Evolutionary conservation across 352 stramenopile species (phyloP), one percentile per base, ranked within the genome.

Genomic region (Pythium rishiriense): DNA sequence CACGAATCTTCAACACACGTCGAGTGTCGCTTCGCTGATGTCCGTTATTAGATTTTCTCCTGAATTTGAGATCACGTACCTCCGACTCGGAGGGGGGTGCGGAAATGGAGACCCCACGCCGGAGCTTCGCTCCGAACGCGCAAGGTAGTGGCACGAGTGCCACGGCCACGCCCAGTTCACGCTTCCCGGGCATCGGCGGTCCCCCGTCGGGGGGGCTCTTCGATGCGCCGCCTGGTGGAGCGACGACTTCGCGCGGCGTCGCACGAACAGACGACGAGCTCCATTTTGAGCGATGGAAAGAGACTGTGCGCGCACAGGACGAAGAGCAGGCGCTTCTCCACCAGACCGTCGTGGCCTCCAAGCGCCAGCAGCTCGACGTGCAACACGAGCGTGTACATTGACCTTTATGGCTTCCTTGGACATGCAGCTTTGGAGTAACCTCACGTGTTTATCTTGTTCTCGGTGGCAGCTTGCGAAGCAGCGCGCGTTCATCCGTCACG

Each of bases 401-500:
- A 39, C 29, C 12, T 14, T 4, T 55, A 26, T 22, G 10, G 19
- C 15, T 22, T 9, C 10, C 19, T 21, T 14, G 26, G 17, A 7
- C 19, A 19, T 37, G 15, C 21, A 41, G 1, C 4, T 15, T 11
- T 37, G 46, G 21, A 11, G 12, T 39, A 46, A 58, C 21, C n/a
- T n/a, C n/a, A n/a, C n/a, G n/a, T n/a, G 26, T 55, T 35, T 43
- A 29, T 15, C n/a, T 24, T 22, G 53, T 39, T 4, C 7, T n/a
- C 37, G 19, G 37, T 42, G 12, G 19, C 7, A 91, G 83, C 59
- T 90, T 47, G 77, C 81, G 12, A 90, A 90, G 58, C 81, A 92
- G 49, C 77, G 83, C 56, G 81, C 85, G 4, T 94, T 91, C 63
- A 87, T 94, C 43, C 78, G 85, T 29, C 83, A 87, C 47, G 83